Base-by-base conservation (phyloP, 1,284 basidiomycete genomes). In the Wallemia ichthyophaga region DNA sequence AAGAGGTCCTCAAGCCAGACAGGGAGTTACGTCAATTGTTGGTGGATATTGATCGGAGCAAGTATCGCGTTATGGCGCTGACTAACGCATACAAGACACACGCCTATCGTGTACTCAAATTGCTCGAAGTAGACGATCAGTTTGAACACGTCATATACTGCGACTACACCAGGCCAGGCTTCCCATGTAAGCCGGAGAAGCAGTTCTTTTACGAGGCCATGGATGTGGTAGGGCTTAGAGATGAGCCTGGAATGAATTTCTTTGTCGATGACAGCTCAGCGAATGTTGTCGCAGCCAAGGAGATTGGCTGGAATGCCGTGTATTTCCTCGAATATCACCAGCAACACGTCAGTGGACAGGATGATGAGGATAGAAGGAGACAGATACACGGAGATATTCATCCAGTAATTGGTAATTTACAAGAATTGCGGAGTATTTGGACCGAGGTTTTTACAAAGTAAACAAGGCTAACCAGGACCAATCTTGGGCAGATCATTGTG, bases 21-120 rank as follows among this genome's bases (percentile, higher is more conserved):
- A 76, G 78, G 7, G 66, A 66, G 13, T 68, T 85, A 25, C 77
- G 79, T 25, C 75, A 78, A 63, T 73, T 91, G 11, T 75, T 91
- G 33, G 68, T 80, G 65, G 83, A 86, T 65, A 77, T 91, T 53
- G 84, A 91, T 65, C 76, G 80, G 53, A 75, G 74, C 23, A 86
- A 83, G 66, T 76, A 74, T 9, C 76, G 79, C n/a, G 80, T 64
- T 17, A n/a, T 57, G 83, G 82, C 76, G 7, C 70, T 87, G 31
- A 87, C 84, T 1, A 87, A 85, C 65, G 83, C 83, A 3, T 85
- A 84, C 66, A 73, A 74, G 59, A 72, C 76, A n/a, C 85, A 89
- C 67, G 86, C 87, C 2, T 72, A 77, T 63, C 77, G 87, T 26
- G 85, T 88, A 1, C 74, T 91, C 57, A 72, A 73, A 11, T 83